Evolutionary conservation across 1,139 yeast species (phyloP).

Genomic region (Yamadazyma dushanensis): DNA sequence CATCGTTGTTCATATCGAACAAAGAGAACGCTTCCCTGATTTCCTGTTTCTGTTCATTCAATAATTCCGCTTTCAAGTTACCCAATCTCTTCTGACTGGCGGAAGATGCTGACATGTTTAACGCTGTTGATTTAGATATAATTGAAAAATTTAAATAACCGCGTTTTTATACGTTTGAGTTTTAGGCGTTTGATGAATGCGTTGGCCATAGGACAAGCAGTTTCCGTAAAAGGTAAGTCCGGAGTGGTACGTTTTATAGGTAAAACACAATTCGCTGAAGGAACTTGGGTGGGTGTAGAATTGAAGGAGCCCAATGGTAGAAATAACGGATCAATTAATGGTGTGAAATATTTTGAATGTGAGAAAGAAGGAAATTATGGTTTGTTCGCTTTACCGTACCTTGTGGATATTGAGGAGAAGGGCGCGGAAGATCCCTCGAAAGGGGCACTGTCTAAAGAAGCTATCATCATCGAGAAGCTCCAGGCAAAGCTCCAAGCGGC

Average conservation of each 20-base stretch:
- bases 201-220: slow-evolving; percentile 38
- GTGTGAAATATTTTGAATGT: slow-evolving; percentile 61
- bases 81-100: slow-evolving; percentile 22
- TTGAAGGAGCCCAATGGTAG: slow-evolving; percentile 65
- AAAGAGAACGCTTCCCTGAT: slow-evolving; percentile 90
- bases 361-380: slow-evolving; percentile 49
- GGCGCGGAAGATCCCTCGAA: background rate
- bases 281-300: slow-evolving; percentile 80
- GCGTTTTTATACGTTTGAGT: too few species aligned
- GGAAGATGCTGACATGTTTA: slow-evolving; percentile 2
- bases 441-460: slow-evolving; percentile 4
- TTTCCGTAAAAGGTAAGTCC: slow-evolving; percentile 37
- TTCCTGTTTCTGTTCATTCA: slow-evolving; percentile 90
- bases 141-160: background rate
- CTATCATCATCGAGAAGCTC: slow-evolving; percentile 39
- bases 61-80: slow-evolving; percentile 58
- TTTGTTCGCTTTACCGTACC: slow-evolving; percentile 48
- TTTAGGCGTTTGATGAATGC: slow-evolving; percentile 2
- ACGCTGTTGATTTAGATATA: too few species aligned
- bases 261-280: slow-evolving; percentile 56
- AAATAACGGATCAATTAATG: slow-evolving; percentile 76
- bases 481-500: slow-evolving; percentile 39
- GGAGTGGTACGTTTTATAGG: slow-evolving; percentile 57
- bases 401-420: slow-evolving; percentile 11
- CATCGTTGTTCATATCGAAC: slow-evolving; percentile 92